Evolutionary conservation across 2,329 filamentous ascomycete genomes (phyloP), one percentile per base, ranked within the genome.

Genomic region (Fusarium pseudoanthophilum): DNA sequence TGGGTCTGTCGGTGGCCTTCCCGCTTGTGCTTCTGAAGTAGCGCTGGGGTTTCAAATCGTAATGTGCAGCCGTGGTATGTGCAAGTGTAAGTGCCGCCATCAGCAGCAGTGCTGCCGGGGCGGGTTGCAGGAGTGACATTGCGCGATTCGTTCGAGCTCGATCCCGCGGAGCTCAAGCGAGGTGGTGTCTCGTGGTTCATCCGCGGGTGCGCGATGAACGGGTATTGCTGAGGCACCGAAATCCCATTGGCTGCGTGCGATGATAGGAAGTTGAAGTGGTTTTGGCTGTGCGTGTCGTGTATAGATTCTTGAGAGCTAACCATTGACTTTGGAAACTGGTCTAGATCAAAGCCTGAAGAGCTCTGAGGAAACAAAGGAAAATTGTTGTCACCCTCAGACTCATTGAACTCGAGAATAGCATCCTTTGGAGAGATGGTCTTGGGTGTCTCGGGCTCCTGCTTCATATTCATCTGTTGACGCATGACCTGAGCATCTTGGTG

Each of bases 351-450:
- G 10, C 78, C 83, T 51, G 85, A 80, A 46, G 89, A 85, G 61
- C 88, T 85, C 4, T 89, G 86, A 7, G 93, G 89, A 79, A 97
- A 97, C 26, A 97, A 84, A 18, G 93, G 91, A 76, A 92, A 90
- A 67, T 90, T 90, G 9, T 88, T 84, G 53, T 92, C 92, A 24
- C 92, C 91, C 6, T 95, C 93, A 0, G 86, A 82, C 43, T 96
- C 94, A 69, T 92, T 89, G 79, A 95, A 97, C 68, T 98, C 95
- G 56, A 98, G 84, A 67, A 97, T 84, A 3, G 95, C 93, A 78
- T 98, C 95, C 83, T 97, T 97, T 30, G 95, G 96, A 4, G 95
- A 98, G 52, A 99, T 97, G 1, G 95, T 97, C 82, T 94, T 93
- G n/a, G 92, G 87, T 1, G 87, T 87, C 11, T 86, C 81, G 2